These are phyloP conservation scores for Umbelopsis ramanniana DNA, from an alignment of 192 early-diverging fungal genomes.

Conservation along the genomic window DNA sequence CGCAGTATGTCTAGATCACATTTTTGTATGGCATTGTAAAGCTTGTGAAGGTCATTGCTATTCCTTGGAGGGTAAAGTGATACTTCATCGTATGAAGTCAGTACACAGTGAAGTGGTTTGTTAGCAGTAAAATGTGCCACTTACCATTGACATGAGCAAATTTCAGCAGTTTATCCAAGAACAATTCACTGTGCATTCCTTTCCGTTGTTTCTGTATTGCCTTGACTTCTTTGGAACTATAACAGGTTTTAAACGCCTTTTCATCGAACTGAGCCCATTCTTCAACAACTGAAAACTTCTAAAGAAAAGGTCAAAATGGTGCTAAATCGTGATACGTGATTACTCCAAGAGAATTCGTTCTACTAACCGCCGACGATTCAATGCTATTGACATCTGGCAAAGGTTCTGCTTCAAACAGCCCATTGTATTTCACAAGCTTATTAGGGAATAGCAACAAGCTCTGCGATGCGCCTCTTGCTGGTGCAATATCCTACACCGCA, in stretches of 20 bases:
- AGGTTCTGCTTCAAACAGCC: not conserved
- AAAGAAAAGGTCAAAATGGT: not conserved
- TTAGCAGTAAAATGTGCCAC: not conserved
- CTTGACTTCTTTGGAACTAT: not conserved
- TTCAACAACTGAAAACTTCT: not conserved
- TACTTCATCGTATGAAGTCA: not conserved
- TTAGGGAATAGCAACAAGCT: constrained; percentile 4
- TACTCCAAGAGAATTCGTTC: not conserved
- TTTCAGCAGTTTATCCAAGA: constrained; percentile 21
- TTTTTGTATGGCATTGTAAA: not conserved
- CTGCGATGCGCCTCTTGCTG: not conserved
- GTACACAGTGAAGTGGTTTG: not conserved
- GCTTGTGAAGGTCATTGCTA: not conserved
- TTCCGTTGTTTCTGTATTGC: constrained; percentile 19
- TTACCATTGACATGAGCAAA: constrained; percentile 22
- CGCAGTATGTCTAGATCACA: constrained; percentile 24
- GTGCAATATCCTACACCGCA: not conserved
- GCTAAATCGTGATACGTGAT: not conserved
- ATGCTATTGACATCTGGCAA: not conserved
- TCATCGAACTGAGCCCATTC: not conserved
- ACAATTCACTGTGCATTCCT: constrained; percentile 8
- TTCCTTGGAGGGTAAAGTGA: constrained; percentile 3
- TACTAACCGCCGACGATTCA: constrained; percentile 3
- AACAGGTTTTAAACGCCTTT: not conserved
- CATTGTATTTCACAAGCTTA: constrained; percentile 9